A percentile compares a stretch with the other conserved stretches of the same genome.
phyloP scores from a whole-genome alignment of 192 early-diverging fungal genomes.

The Paraglomus brasilianum region DNA sequence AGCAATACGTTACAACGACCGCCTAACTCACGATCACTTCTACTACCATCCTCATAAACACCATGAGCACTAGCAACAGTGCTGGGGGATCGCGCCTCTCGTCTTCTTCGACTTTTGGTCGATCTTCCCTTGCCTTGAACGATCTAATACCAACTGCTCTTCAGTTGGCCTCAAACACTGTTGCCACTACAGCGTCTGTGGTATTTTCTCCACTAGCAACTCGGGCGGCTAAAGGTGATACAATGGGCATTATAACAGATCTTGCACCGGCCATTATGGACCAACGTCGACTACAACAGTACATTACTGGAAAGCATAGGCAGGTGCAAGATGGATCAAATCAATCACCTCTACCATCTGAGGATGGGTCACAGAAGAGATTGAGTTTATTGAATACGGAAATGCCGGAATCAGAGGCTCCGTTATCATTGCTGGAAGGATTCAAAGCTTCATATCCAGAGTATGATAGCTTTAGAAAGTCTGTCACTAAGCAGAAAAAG shows the following conservation, averaged over 20 bases:
- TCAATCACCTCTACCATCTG: conserved; percentile 27
- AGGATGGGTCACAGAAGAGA: conserved; percentile 26
- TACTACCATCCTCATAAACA: too few relatives aligned
- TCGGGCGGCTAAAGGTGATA: conserved; percentile 51
- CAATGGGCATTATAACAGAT: conserved; percentile 44
- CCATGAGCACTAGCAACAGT: too few relatives aligned
- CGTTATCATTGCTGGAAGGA: conserved; percentile 56
- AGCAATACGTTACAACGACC: too few relatives aligned
- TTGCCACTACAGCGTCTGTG: conserved; percentile 36
- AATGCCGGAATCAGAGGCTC: conserved; percentile 52
- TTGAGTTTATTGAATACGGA: conserved; percentile 44
- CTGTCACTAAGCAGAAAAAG: conserved; percentile 27
- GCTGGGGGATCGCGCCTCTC: too few relatives aligned
- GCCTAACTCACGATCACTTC: too few relatives aligned
- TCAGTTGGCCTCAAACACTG: not conserved
- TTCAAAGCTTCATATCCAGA: conserved; percentile 55
- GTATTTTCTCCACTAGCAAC: conserved; percentile 55
- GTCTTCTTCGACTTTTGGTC: too few relatives aligned
- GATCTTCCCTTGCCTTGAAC: not conserved
- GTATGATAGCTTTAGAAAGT: conserved; percentile 16
- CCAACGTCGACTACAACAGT: conserved; percentile 49
- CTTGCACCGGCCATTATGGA: conserved; percentile 46
- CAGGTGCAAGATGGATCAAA: conserved; percentile 28
- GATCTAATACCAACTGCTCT: conserved; percentile 21
- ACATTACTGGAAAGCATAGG: conserved; percentile 36